These are phyloP conservation scores for Trichoderma koningiopsis DNA, from an alignment of 2,329 filamentous ascomycete species.

Conservation along the genomic window DNA sequence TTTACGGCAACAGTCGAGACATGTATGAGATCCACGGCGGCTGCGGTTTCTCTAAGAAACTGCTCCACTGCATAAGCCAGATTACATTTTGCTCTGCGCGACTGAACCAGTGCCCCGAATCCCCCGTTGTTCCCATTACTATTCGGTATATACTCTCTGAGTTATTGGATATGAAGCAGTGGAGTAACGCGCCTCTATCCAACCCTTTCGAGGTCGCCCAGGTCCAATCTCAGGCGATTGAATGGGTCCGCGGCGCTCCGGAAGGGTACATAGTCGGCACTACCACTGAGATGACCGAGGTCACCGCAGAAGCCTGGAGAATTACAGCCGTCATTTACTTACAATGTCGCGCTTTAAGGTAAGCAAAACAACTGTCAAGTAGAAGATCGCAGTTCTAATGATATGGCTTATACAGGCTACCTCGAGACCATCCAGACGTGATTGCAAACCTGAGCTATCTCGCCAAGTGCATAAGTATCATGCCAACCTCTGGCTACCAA, in stretches of 20 bases:
- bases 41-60: slow-evolving; percentile 46
- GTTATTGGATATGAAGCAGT: slow-evolving; percentile 40
- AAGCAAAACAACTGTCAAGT: not conserved
- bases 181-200: slow-evolving; percentile 38
- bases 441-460: slow-evolving; percentile 38
- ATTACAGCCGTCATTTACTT: slow-evolving; percentile 44
- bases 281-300: slow-evolving; percentile 42
- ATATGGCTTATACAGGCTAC: slow-evolving; percentile 36
- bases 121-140: slow-evolving; percentile 38
- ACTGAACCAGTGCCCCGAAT: slow-evolving; percentile 39
- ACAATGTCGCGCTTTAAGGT: slow-evolving; percentile 45
- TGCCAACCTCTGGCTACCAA: slow-evolving; percentile 45
- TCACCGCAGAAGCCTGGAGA: slow-evolving; percentile 47
- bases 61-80: slow-evolving; percentile 43
- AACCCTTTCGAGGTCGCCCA: slow-evolving; percentile 31
- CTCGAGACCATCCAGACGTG: slow-evolving; percentile 42
- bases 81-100: slow-evolving; percentile 43
- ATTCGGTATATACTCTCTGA: slow-evolving; percentile 35
- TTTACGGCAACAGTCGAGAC: slow-evolving; percentile 41
- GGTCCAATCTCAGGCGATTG: slow-evolving; percentile 29
- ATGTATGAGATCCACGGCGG: slow-evolving; percentile 45
- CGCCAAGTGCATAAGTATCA: slow-evolving; percentile 42
- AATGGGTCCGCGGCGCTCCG: slow-evolving; percentile 36
- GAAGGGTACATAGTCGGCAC: slow-evolving; percentile 34
- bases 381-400: not conserved